These are phyloP conservation scores for Orbilia javanica DNA, from an alignment of 2,329 filamentous ascomycete genomes.

Conservation along the genomic window DNA sequence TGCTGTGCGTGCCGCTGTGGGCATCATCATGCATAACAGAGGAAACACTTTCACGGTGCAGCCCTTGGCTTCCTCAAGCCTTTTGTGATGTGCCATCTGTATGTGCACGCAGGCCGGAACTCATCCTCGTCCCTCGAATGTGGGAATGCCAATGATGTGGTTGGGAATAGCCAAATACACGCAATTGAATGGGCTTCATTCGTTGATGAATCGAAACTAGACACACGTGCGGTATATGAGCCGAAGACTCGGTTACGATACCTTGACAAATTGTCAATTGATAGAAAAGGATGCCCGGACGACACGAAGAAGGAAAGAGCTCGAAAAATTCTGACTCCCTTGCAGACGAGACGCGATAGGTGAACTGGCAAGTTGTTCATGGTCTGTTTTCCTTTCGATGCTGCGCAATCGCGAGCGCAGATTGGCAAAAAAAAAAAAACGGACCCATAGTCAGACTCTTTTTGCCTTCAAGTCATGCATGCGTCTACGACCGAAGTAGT, in stretches of 20 bases:
- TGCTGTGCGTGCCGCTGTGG: slow-evolving; percentile 31
- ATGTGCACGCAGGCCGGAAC: slow-evolving; percentile 16
- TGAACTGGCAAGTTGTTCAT: slow-evolving; percentile 14
- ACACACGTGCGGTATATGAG: slow-evolving; percentile 18
- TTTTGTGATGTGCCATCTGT: slow-evolving; percentile 49
- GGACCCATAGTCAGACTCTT: background rate
- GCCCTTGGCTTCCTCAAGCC: slow-evolving; percentile 32
- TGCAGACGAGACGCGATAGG: slow-evolving; percentile 10
- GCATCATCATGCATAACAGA: slow-evolving; percentile 44
- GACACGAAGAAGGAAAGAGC: slow-evolving; percentile 16
- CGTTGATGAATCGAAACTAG: slow-evolving; percentile 3
- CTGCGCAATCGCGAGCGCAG: slow-evolving; percentile 4
- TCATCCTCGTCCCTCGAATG: background rate
- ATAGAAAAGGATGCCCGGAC: slow-evolving; percentile 27
- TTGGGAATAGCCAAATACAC: slow-evolving; percentile 15
- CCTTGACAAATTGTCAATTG: slow-evolving; percentile 28
- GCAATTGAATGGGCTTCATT: slow-evolving; percentile 13
- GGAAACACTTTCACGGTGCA: background rate
- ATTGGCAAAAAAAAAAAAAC: background rate
- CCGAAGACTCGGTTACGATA: slow-evolving; percentile 4
- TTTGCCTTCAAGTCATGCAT: slow-evolving; percentile 16
- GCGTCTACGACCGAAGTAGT: slow-evolving; percentile 18
- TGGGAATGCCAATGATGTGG: slow-evolving; percentile 26
- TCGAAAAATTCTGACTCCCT: slow-evolving; percentile 22
- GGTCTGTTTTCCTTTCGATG: background rate